A percentile compares a stretch with the other conserved stretches of the same genome.
Evolutionary conservation across 331 rosid species (phyloP).

Genomic region (Spiraea crenata): DNA sequence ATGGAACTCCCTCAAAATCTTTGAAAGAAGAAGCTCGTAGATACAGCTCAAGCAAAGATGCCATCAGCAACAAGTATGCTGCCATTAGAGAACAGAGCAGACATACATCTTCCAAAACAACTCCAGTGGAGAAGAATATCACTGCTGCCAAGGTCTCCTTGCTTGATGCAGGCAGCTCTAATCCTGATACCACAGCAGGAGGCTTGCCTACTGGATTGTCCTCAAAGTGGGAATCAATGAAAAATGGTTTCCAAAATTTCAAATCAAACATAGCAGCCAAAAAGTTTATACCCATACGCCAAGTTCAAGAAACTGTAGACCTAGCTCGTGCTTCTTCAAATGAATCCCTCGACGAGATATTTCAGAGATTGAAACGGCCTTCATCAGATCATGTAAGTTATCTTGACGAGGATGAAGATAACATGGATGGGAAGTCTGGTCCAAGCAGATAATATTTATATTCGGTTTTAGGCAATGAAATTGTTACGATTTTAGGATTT

Average conservation of each 20-base stretch:
- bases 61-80: constrained; percentile 81
- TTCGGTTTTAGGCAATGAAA: constrained; percentile 14
- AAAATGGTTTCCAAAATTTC: constrained; percentile 67
- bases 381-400: constrained; percentile 37
- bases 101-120: constrained; percentile 40
- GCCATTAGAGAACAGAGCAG: constrained; percentile 66
- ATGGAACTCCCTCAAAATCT: constrained; percentile 45
- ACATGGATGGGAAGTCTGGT: constrained; percentile 30
- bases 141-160: constrained; percentile 61
- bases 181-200: constrained; percentile 33
- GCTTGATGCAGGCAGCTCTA: constrained; percentile 44
- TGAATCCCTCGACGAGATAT: constrained; percentile 81
- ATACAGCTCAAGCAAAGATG: constrained; percentile 70
- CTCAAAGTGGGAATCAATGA: constrained; percentile 74
- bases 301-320: constrained; percentile 43
- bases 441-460: constrained; percentile 38
- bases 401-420: constrained; percentile 41
- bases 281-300: constrained; percentile 60
- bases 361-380: constrained; percentile 76
- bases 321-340: constrained; percentile 52
- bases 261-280: constrained; percentile 61
- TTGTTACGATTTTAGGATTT: constrained; percentile 22
- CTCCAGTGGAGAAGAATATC: constrained; percentile 48
- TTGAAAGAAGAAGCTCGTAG: constrained; percentile 60
- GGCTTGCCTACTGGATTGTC: constrained; percentile 55